Conservation (phyloP, 2,329 filamentous ascomycete species). For the Pseudovirgaria hyperparasitica region DNA sequence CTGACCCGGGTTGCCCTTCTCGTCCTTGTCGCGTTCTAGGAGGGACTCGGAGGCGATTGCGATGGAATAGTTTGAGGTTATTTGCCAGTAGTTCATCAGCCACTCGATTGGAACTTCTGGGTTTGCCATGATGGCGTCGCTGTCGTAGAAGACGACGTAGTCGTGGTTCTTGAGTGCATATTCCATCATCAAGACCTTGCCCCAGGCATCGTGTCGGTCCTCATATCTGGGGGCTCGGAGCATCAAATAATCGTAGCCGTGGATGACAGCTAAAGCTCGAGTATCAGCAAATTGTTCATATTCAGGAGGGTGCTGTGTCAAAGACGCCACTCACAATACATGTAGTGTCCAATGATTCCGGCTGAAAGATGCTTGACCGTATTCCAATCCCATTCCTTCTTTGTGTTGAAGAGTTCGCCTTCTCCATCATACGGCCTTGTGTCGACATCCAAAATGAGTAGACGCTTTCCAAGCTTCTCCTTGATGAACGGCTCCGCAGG, state of each 20-base stretch:
- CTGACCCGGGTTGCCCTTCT: constrained; percentile 24
- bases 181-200: constrained; percentile 36
- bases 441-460: constrained; percentile 25
- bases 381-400: constrained; percentile 22
- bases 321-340: constrained; percentile 16
- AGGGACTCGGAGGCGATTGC: constrained; percentile 36
- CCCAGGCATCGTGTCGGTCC: constrained; percentile 34
- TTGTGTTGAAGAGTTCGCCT: constrained; percentile 22
- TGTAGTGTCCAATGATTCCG: constrained; percentile 26
- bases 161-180: constrained; percentile 26
- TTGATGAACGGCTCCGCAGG: constrained; percentile 19
- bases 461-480: constrained; percentile 22
- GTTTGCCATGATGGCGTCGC: constrained; percentile 36
- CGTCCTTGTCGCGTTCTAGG: constrained; percentile 29
- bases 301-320: background rate
- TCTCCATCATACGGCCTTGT: constrained; percentile 20
- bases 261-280: constrained; percentile 29
- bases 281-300: constrained; percentile 6
- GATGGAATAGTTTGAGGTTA: constrained; percentile 30
- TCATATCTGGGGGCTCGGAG: constrained; percentile 29
- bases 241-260: constrained; percentile 38
- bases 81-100: constrained; percentile 38
- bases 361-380: constrained; percentile 22
- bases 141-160: constrained; percentile 37
- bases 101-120: constrained; percentile 36